Evolutionary conservation across 306 rosid genomes (phyloP), one percentile per base, ranked within the genome.

Genomic region (Arachis stenosperma): DNA sequence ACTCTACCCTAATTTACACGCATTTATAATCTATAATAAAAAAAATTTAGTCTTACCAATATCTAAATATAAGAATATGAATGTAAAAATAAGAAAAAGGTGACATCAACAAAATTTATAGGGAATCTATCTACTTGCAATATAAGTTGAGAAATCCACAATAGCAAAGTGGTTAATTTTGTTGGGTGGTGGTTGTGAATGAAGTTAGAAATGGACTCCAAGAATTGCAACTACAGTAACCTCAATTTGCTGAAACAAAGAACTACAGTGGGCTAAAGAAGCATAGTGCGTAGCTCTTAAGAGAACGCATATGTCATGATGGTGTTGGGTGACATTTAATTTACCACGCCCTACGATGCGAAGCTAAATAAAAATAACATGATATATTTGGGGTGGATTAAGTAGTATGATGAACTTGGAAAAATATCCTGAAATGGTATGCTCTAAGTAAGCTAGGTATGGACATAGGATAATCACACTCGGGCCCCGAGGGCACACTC

Each of bases 381-480:
- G 27, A 11, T 42, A 58, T 71, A 66, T 46, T 9, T 60, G 9
- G 47, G 60, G 58, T 30, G 59, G 62, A 71, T 46, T 71, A 46
- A 71, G 58, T 71, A 59, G 58, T 46, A 46, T 33, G 76, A 71
- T 63, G 10, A 33, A 59, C 67, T 59, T 47, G 13, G 17, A 48
- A 72, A 72, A 72, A 59, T 72, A 47, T 9, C 60, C 68, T 61
- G 62, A 48, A 73, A 1, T 60, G 51, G 76, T 48, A 61, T 50
- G 61, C 69, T 73, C 69, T 50, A 48, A 73, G 61, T 61, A 48
- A 37, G 70, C 4, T 33, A 33, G 37, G 52, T 61, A 71, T 55
- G 62, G 8, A 51, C 29, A 73, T 13, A 61, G 69, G 69, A 73
- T 61, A 61, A 73, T 73, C 77, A 73, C 70, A 37, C 77, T 61